Percentiles rank a stretch among this genome's conserved stretches.
Conservation (phyloP, 306 rosid genomes). For the Mucuna pruriens region DNA sequence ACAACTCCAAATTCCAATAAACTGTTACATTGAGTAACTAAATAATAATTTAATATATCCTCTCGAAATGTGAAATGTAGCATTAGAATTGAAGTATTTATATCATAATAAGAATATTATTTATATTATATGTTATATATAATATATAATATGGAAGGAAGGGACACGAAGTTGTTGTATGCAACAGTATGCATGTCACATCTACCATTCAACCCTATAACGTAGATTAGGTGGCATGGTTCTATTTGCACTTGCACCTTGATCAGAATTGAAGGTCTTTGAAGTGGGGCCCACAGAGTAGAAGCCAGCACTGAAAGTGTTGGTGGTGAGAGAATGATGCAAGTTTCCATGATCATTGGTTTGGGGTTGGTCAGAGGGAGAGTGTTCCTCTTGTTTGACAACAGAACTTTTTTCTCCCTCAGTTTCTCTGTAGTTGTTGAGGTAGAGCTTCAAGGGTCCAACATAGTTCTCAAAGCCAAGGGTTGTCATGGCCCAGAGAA, state of each 20-base stretch:
- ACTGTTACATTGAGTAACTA: not conserved
- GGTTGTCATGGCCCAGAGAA: slow-evolving; percentile 91
- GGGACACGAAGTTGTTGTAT: slow-evolving; percentile 29
- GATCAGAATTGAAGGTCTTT: slow-evolving; percentile 45
- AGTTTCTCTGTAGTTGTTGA: slow-evolving; percentile 73
- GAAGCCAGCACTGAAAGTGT: too few relatives aligned
- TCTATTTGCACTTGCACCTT: slow-evolving; percentile 57
- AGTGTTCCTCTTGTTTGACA: slow-evolving; percentile 51
- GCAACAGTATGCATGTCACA: not conserved
- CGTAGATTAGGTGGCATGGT: slow-evolving; percentile 54
- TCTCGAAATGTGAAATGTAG: not conserved
- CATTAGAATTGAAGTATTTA: not conserved
- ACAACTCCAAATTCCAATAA: not conserved
- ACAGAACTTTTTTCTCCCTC: slow-evolving; percentile 68
- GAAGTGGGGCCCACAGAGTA: slow-evolving; percentile 53
- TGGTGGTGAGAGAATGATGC: not conserved
- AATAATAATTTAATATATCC: not conserved
- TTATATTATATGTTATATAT: slow-evolving; percentile 4
- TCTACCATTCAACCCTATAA: slow-evolving; percentile 72
- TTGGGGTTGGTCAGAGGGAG: slow-evolving; percentile 29
- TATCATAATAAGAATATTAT: not conserved
- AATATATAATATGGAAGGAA: not conserved
- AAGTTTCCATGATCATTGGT: slow-evolving; percentile 15
- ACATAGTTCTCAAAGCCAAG: slow-evolving; percentile 85
- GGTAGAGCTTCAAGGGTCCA: slow-evolving; percentile 70